phyloP scores from a whole-genome alignment of 257 asterid genomes.

The Agastache rugosa region DNA sequence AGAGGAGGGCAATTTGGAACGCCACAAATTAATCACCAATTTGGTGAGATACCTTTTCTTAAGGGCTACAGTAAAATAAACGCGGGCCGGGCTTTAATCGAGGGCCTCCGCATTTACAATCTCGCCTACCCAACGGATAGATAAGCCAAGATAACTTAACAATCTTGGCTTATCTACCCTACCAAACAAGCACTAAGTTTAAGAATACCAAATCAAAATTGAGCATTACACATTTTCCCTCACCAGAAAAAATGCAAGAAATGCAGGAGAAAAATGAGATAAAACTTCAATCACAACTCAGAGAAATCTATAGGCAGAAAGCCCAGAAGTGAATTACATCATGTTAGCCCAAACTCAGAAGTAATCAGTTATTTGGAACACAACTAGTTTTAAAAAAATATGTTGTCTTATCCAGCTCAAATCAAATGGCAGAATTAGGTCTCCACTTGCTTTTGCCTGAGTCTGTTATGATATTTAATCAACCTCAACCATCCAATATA shows the following conservation, averaged over 20 bases:
- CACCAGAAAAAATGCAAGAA: not conserved
- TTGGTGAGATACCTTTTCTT: too few relatives aligned
- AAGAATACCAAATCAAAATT: slow-evolving; percentile 11
- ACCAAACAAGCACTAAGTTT: too few relatives aligned
- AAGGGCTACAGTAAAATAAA: too few relatives aligned
- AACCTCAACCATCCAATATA: slow-evolving; percentile 10
- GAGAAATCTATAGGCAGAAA: slow-evolving; percentile 8
- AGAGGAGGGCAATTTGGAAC: too few relatives aligned
- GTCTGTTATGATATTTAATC: slow-evolving; percentile 14
- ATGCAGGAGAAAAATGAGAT: not conserved
- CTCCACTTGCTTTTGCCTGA: slow-evolving; percentile 2
- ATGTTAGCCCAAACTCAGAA: not conserved
- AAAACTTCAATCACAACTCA: not conserved
- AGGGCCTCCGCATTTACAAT: too few relatives aligned
- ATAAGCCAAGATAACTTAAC: too few relatives aligned
- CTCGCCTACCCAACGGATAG: too few relatives aligned
- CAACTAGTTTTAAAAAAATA: not conserved
- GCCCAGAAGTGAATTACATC: slow-evolving; percentile 7
- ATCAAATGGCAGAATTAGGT: slow-evolving; percentile 20
- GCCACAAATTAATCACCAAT: too few relatives aligned
- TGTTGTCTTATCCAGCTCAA: slow-evolving; percentile 4
- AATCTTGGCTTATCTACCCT: too few relatives aligned
- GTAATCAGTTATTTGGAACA: slow-evolving; percentile 3
- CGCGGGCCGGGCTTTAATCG: too few relatives aligned
- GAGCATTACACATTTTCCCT: not conserved